A percentile compares a stretch with the other conserved stretches of the same genome.
These are phyloP conservation scores for Ramaria sp. DNA, from an alignment of 768 basidiomycete genomes.

Conservation along the genomic window DNA sequence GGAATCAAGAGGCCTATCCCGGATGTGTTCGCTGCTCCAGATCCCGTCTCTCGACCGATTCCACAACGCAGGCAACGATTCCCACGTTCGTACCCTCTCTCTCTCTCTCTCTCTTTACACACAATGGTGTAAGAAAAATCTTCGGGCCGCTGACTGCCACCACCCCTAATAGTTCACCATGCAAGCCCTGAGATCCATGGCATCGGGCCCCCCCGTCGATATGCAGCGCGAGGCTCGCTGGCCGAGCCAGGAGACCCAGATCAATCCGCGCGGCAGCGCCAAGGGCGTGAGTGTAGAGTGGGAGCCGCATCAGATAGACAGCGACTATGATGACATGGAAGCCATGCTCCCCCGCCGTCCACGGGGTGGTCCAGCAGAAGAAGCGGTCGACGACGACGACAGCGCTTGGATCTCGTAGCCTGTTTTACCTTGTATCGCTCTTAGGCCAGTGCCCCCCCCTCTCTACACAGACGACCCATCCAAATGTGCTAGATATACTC, in stretches of 20 bases:
- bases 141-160: background rate
- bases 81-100: slow-evolving; percentile 41
- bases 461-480: too few relatives aligned
- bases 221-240: slow-evolving; percentile 69
- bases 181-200: slow-evolving; percentile 57
- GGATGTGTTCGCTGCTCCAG: slow-evolving; percentile 52
- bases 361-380: background rate
- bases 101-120: too few relatives aligned
- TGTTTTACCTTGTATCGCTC: too few relatives aligned
- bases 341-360: slow-evolving; percentile 6
- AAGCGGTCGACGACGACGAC: background rate
- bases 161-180: slow-evolving; percentile 49
- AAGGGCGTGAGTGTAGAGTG: slow-evolving; percentile 9
- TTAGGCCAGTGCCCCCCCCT: too few relatives aligned
- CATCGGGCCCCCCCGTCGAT: slow-evolving; percentile 60
- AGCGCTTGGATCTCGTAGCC: background rate
- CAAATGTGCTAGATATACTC: too few relatives aligned
- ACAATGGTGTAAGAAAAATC: too few relatives aligned
- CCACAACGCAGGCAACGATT: slow-evolving; percentile 86
- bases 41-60: slow-evolving; percentile 38
- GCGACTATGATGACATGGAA: slow-evolving; percentile 12
- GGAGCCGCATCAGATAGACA: slow-evolving; percentile 10
- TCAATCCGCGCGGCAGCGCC: slow-evolving; percentile 3
- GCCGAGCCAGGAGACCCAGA: slow-evolving; percentile 38
- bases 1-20: slow-evolving; percentile 45